Percentiles rank a stretch among this genome's conserved stretches.
phyloP scores from a whole-genome alignment of 2,329 filamentous ascomycete genomes.

The Sporothrix curviconia region DNA sequence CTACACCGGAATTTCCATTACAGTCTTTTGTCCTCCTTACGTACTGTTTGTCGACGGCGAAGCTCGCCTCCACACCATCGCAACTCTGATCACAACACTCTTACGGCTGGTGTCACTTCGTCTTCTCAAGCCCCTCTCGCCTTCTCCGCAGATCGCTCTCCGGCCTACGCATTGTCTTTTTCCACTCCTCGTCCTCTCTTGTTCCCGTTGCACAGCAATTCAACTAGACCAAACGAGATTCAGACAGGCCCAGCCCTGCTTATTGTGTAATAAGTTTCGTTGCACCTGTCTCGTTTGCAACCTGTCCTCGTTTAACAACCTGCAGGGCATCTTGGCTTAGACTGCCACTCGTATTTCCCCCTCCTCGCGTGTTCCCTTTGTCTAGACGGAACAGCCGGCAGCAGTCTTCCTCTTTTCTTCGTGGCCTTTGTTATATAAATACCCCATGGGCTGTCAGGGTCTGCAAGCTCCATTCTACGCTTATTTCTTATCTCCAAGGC shows the following conservation, averaged over 20 bases:
- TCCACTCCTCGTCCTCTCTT: not conserved
- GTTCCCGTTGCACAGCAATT: not conserved
- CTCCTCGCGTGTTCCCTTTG: no score
- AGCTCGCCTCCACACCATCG: not conserved
- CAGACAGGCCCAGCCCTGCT: not conserved
- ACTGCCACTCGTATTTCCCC: not conserved
- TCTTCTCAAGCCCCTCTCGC: not conserved
- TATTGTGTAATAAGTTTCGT: conserved; percentile 4
- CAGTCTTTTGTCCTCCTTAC: no score
- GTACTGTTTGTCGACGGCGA: not conserved
- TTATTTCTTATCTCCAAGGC: no score
- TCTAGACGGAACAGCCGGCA: no score
- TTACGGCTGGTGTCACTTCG: conserved; percentile 3
- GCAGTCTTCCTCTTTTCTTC: no score
- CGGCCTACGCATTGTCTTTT: not conserved
- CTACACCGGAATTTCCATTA: no score
- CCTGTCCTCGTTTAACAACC: not conserved
- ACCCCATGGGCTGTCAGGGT: no score
- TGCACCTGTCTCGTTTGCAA: not conserved
- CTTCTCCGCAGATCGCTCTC: not conserved
- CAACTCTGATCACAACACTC: not conserved
- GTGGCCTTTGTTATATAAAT: no score
- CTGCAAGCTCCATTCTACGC: no score
- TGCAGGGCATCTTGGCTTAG: not conserved
- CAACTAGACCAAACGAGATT: not conserved